phyloP scores from a whole-genome alignment of 1,284 basidiomycete species.

The Cryptococcus sp. region DNA sequence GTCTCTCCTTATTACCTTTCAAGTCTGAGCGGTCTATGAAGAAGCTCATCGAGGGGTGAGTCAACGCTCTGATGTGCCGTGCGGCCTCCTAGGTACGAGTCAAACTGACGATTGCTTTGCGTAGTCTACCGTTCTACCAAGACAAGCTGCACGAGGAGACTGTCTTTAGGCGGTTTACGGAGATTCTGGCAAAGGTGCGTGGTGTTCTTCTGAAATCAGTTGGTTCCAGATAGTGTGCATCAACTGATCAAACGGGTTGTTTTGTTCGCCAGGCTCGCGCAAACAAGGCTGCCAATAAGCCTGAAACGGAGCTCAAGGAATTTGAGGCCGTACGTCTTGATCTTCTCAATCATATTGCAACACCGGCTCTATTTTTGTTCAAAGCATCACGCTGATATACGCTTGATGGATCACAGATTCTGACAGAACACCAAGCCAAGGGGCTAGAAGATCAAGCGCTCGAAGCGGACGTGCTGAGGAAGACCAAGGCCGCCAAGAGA shows the following conservation, averaged over 20 bases:
- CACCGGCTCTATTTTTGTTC: no score
- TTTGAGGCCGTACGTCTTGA: conserved; percentile 68
- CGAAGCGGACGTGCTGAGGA: conserved; percentile 76
- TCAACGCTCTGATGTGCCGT: background rate
- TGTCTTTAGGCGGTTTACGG: conserved; percentile 81
- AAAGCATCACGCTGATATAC: conserved; percentile 5
- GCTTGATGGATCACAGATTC: conserved; percentile 59
- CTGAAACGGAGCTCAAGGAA: conserved; percentile 83
- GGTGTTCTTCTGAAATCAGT: background rate
- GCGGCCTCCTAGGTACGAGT: background rate
- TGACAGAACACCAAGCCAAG: conserved; percentile 77
- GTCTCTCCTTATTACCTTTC: conserved; percentile 90
- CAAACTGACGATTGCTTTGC: background rate
- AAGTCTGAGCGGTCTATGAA: conserved; percentile 95
- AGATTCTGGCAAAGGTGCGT: conserved; percentile 76
- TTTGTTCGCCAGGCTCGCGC: conserved; percentile 62
- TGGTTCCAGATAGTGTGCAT: background rate
- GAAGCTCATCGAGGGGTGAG: conserved; percentile 84
- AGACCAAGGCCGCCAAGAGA: conserved; percentile 76
- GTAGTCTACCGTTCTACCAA: conserved; percentile 75
- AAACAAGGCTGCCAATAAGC: conserved; percentile 87
- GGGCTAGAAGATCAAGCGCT: conserved; percentile 89
- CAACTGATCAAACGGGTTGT: background rate
- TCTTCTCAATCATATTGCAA: background rate
- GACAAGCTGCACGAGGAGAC: conserved; percentile 90